Conservation (phyloP, 169 alveolate species). For the Babesia bovis region DNA sequence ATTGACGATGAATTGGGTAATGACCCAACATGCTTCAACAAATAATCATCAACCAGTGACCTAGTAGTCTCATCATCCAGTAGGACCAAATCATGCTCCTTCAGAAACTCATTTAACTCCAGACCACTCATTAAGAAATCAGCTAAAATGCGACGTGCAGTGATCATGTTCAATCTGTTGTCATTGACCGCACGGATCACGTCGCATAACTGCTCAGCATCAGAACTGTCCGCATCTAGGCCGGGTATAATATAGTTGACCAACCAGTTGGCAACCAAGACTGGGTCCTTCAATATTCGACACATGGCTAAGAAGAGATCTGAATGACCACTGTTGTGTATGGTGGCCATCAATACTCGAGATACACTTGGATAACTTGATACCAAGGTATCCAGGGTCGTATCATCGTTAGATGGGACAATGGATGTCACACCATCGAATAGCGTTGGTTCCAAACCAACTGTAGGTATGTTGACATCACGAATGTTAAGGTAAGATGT, state of each 20-base stretch:
- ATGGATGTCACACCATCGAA: constrained; percentile 3
- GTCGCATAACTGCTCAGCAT: constrained; percentile 38
- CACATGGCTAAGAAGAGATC: constrained; percentile 23
- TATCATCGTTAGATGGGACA: constrained; percentile 1
- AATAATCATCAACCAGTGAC: constrained; percentile 21
- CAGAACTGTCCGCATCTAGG: background rate
- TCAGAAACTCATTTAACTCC: constrained; percentile 36
- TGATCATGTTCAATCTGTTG: constrained; percentile 32
- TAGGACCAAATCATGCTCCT: constrained; percentile 14
- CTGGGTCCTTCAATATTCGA: constrained; percentile 17
- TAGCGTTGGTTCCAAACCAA: constrained; percentile 9
- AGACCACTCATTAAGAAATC: constrained; percentile 23
- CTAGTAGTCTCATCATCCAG: constrained; percentile 22
- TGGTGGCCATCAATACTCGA: constrained; percentile 25
- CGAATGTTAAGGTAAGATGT: constrained; percentile 23
- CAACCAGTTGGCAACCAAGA: constrained; percentile 54
- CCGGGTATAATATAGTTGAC: constrained; percentile 51
- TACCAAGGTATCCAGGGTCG: constrained; percentile 10
- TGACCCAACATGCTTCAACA: background rate
- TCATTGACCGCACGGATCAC: constrained; percentile 17
- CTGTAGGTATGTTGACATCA: constrained; percentile 58
- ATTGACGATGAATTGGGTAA: background rate
- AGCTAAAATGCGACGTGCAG: constrained; percentile 19
- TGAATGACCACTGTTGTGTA: constrained; percentile 9
- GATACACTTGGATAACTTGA: constrained; percentile 36